Base-by-base conservation (phyloP, 768 basidiomycete species). In the Tulasnella sp. region DNA sequence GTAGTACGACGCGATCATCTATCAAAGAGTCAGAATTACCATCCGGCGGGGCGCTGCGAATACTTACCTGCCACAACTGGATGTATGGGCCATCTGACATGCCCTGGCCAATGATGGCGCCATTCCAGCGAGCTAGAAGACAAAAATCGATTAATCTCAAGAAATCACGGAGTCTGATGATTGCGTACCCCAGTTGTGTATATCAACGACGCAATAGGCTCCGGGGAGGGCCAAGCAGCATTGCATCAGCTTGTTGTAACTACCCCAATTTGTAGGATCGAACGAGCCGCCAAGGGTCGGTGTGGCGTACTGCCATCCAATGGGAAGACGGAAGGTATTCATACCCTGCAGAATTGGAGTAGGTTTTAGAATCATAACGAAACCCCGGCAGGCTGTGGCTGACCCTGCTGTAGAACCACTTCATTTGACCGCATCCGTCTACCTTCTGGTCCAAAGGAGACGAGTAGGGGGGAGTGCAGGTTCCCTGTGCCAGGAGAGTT, bases 291-390 rank as follows among this genome's bases (percentile, higher is more conserved):
- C 86, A 42, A 85, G 81, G 24, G 86, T 79, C 34, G 80, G 81
- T 27, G 83, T 84, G 27, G 84, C 80, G 80, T 78, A 83, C 81
- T 91, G 91, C 90, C 91, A 91, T 38, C 87, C 88, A 5, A 90
- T 88, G 0, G 91, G 90, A 27, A 91, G 86, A 76, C 91, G 90
- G 86, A 91, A 90, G 12, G 86, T 85, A 77, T 89, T 90, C 85
- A 88, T 89, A 3, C 87, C 58, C 27, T 75, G n/a, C n/a, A n/a
- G n/a, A 19, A 38, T 31, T 24, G 21, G 42, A 16, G 27, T 9
- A 6, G 8, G 12, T 36, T 18, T 3, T n/a, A 56, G 52, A n/a
- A n/a, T 62, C 18, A 3, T n/a, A 31, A n/a, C 39, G 39, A 10
- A 40, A 40, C 39, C 5, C 5, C 10, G 3, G 39, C 5, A 40